These are phyloP conservation scores for Onygenales sp. DNA, from an alignment of 2,329 filamentous ascomycete genomes.

Conservation along the genomic window DNA sequence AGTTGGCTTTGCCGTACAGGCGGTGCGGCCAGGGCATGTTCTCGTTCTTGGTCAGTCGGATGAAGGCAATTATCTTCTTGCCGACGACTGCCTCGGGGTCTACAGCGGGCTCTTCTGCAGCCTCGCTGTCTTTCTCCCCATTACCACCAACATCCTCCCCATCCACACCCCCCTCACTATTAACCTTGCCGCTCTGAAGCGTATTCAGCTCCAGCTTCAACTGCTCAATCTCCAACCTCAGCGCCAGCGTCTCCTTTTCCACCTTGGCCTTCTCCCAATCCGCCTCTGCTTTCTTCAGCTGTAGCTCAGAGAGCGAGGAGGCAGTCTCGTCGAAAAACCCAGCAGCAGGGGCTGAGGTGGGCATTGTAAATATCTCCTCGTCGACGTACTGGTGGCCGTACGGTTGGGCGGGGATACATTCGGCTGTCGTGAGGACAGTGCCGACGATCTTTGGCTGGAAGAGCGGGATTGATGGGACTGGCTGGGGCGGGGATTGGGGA, in stretches of 20 bases:
- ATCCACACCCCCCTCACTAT: neutral
- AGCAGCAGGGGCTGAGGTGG: too few species aligned
- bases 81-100: neutral
- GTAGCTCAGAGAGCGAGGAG: neutral
- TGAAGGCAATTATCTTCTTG: conserved; percentile 1
- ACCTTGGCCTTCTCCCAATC: neutral
- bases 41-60: neutral
- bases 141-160: neutral
- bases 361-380: too few species aligned
- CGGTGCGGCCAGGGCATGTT: neutral
- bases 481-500: too few species aligned
- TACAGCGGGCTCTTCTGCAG: neutral
- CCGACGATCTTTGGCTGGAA: too few species aligned
- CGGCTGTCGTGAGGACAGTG: too few species aligned
- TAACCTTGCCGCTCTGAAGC: neutral
- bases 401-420: too few species aligned
- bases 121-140: neutral
- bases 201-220: neutral
- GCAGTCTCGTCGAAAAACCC: neutral
- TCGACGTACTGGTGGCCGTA: too few species aligned
- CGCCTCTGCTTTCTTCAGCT: neutral
- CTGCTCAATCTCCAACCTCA: neutral
- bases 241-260: neutral
- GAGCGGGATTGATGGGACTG: too few species aligned
- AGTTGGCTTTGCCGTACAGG: conserved; percentile 1